phyloP scores from a whole-genome alignment of 495 filamentous ascomycete genomes.

The Penicillium soppii region DNA sequence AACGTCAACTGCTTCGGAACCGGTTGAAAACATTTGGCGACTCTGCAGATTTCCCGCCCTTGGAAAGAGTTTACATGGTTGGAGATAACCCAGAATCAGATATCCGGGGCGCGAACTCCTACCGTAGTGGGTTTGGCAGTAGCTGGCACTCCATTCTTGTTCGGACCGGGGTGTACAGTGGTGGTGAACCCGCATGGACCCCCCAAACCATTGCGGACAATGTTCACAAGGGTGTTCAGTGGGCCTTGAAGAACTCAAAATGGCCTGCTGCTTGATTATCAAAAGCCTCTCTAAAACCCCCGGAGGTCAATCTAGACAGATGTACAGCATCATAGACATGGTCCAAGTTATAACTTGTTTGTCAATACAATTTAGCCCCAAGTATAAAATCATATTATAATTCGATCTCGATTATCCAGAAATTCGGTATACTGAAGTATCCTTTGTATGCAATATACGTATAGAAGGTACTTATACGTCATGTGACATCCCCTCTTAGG shows the following conservation, averaged over 20 bases:
- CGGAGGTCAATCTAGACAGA: no score
- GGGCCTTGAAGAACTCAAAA: slow-evolving; percentile 54
- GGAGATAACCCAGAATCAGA: slow-evolving; percentile 95
- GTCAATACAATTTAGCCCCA: background rate
- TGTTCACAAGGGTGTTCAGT: slow-evolving; percentile 66
- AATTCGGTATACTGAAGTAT: background rate
- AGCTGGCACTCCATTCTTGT: slow-evolving; percentile 82
- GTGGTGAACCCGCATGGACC: slow-evolving; percentile 53
- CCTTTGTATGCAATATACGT: background rate
- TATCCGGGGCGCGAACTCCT: slow-evolving; percentile 85
- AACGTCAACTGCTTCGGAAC: slow-evolving; percentile 64
- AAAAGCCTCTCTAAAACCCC: slow-evolving; percentile 7
- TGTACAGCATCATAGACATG: background rate
- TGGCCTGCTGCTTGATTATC: slow-evolving; percentile 30
- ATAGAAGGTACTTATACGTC: background rate
- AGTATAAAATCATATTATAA: background rate
- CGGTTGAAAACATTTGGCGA: slow-evolving; percentile 45
- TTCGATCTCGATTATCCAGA: no score
- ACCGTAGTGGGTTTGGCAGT: slow-evolving; percentile 60
- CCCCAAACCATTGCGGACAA: slow-evolving; percentile 65
- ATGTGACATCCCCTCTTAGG: slow-evolving; percentile 44
- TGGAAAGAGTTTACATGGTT: slow-evolving; percentile 88
- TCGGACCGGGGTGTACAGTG: slow-evolving; percentile 74
- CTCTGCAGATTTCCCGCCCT: slow-evolving; percentile 31
- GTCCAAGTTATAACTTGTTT: background rate